A percentile compares a stretch with the other conserved stretches of the same genome.
These are phyloP conservation scores for Petunia axillaris DNA, from an alignment of 257 asterid genomes.

Conservation along the genomic window DNA sequence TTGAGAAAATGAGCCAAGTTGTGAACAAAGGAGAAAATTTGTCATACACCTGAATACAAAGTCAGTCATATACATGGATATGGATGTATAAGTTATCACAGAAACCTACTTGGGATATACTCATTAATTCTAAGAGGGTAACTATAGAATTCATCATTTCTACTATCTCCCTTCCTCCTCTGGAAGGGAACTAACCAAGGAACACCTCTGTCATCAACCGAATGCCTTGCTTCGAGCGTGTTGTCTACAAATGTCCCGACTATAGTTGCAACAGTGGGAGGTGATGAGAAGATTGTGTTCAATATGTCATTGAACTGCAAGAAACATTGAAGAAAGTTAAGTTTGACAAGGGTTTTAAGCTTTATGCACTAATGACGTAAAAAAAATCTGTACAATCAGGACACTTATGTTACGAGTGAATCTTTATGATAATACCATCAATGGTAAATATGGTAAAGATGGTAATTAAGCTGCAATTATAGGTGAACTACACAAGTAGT, in stretches of 20 bases:
- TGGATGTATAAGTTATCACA: constrained; percentile 37
- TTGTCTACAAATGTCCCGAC: constrained; percentile 74
- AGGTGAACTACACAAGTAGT: not conserved
- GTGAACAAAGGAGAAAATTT: not conserved
- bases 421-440: not conserved
- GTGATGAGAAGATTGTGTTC: constrained; percentile 83
- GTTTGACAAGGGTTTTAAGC: not conserved
- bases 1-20: not conserved
- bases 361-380: not conserved
- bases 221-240: constrained; percentile 69
- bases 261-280: constrained; percentile 81
- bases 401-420: not conserved
- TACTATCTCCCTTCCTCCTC: constrained; percentile 72
- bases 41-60: constrained; percentile 17
- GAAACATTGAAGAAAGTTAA: constrained; percentile 5
- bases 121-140: constrained; percentile 75
- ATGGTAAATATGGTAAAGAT: not conserved
- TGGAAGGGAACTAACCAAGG: constrained; percentile 89
- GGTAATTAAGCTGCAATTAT: not conserved
- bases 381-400: not conserved
- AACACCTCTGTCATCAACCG: constrained; percentile 72
- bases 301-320: constrained; percentile 87
- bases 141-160: constrained; percentile 89
- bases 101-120: constrained; percentile 79
- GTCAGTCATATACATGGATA: constrained; percentile 41